Conservation (phyloP, 768 basidiomycete species). For the Tubosaeta brunneosetosa region DNA sequence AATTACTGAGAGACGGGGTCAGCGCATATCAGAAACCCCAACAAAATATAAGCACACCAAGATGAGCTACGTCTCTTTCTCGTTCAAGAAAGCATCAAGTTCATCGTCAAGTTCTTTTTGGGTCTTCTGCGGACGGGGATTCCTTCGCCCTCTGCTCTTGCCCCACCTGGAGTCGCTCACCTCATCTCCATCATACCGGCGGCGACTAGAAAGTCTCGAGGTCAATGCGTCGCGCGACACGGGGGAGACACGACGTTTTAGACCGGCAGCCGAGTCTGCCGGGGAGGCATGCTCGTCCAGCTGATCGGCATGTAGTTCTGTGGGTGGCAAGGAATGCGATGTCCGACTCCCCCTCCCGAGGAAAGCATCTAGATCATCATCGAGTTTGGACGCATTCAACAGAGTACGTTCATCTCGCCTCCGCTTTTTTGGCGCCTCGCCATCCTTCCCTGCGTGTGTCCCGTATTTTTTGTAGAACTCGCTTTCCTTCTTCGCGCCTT, state of each 20-base stretch:
- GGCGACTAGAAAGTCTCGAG: constrained; percentile 15
- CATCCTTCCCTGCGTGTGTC: constrained; percentile 55
- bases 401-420: constrained; percentile 31
- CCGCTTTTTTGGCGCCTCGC: constrained; percentile 35
- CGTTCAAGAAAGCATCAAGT: constrained; percentile 70
- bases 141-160: constrained; percentile 36
- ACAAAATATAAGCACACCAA: constrained; percentile 5
- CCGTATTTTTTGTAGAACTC: constrained; percentile 80
- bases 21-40: background rate
- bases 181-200: constrained; percentile 21
- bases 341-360: constrained; percentile 42
- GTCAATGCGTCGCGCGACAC: constrained; percentile 25
- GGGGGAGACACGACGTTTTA: constrained; percentile 44
- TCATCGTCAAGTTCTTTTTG: constrained; percentile 81
- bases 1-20: background rate
- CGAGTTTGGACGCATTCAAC: constrained; percentile 44
- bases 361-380: constrained; percentile 68
- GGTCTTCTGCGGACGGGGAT: constrained; percentile 47
- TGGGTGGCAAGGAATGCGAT: constrained; percentile 45
- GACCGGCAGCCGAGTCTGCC: constrained; percentile 37
- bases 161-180: constrained; percentile 24
- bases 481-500: constrained; percentile 66
- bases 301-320: constrained; percentile 67
- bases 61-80: constrained; percentile 33
- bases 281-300: constrained; percentile 55